These are phyloP conservation scores for Amanita molliuscula DNA, from an alignment of 768 basidiomycete genomes.

Conservation along the genomic window DNA sequence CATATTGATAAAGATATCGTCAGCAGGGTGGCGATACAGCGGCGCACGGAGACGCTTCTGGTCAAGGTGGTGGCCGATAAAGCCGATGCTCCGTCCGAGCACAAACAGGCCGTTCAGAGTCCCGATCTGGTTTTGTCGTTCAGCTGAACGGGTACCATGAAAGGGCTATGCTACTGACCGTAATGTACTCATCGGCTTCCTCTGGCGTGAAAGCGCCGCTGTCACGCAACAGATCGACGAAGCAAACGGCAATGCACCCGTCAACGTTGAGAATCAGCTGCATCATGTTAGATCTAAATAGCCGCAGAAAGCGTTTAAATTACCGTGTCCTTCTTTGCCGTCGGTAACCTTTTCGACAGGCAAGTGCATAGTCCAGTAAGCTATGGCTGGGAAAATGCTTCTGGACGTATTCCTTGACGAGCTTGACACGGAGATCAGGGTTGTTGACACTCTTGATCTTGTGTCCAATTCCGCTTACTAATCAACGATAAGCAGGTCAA, in stretches of 20 bases:
- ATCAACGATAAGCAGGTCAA: conserved; percentile 4
- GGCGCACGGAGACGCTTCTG: conserved; percentile 92
- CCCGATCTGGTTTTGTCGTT: conserved; percentile 44
- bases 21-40: conserved; percentile 90
- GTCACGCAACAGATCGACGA: conserved; percentile 89
- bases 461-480: conserved; percentile 97
- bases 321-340: conserved; percentile 93
- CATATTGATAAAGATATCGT: conserved; percentile 95
- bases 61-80: conserved; percentile 94
- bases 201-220: conserved; percentile 91
- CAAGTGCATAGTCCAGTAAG: conserved; percentile 89
- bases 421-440: conserved; percentile 86
- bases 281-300: background rate
- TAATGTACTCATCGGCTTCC: conserved; percentile 96
- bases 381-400: conserved; percentile 96
- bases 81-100: conserved; percentile 93
- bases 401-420: conserved; percentile 90
- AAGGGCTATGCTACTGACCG: conserved; percentile 24
- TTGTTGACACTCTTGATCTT: conserved; percentile 99
- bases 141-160: background rate
- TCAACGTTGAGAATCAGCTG: conserved; percentile 94
- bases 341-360: conserved; percentile 97
- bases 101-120: conserved; percentile 96
- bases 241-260: conserved; percentile 91
- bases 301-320: conserved; percentile 13